Evolutionary conservation across 2,329 filamentous ascomycete species (phyloP).

Genomic region (Fusarium armeniacum): DNA sequence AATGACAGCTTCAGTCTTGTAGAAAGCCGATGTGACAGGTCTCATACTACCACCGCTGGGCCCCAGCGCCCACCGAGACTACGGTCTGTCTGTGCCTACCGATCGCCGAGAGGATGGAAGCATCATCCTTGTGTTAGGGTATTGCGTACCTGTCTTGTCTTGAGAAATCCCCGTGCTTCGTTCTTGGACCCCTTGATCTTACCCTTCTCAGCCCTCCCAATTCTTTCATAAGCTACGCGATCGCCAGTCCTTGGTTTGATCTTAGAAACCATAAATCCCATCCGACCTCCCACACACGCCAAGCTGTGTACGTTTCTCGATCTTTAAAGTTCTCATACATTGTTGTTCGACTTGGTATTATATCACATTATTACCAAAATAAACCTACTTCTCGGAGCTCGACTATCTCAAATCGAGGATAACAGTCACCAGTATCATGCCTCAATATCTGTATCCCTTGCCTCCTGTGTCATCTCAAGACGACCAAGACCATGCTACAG

Average conservation of each 20-base stretch:
- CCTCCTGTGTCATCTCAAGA: not conserved
- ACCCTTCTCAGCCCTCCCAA: slow-evolving; percentile 38
- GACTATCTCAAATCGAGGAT: not conserved
- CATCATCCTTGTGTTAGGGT: slow-evolving; percentile 41
- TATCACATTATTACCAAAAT: not conserved
- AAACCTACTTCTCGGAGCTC: not conserved
- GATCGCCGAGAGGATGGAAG: slow-evolving; percentile 48
- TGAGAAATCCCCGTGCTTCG: slow-evolving; percentile 35
- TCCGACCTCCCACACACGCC: slow-evolving; percentile 49
- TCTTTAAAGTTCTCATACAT: slow-evolving; percentile 34
- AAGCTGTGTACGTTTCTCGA: slow-evolving; percentile 16
- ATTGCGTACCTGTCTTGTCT: slow-evolving; percentile 39
- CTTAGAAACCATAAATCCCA: slow-evolving; percentile 55
- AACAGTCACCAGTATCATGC: slow-evolving; percentile 27
- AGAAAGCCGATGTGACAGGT: slow-evolving; percentile 55
- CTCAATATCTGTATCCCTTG: slow-evolving; percentile 18
- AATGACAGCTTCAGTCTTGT: slow-evolving; percentile 51
- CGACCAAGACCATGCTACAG: slow-evolving; percentile 1
- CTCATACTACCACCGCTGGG: slow-evolving; percentile 47
- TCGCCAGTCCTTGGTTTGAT: slow-evolving; percentile 31
- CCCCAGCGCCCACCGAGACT: slow-evolving; percentile 45
- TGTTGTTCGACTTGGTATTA: slow-evolving; percentile 24
- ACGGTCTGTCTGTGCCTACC: slow-evolving; percentile 43
- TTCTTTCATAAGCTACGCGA: slow-evolving; percentile 34
- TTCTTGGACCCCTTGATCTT: slow-evolving; percentile 44